Conservation (phyloP, 2,329 filamentous ascomycete genomes). For the Colletotrichum echinochloae region DNA sequence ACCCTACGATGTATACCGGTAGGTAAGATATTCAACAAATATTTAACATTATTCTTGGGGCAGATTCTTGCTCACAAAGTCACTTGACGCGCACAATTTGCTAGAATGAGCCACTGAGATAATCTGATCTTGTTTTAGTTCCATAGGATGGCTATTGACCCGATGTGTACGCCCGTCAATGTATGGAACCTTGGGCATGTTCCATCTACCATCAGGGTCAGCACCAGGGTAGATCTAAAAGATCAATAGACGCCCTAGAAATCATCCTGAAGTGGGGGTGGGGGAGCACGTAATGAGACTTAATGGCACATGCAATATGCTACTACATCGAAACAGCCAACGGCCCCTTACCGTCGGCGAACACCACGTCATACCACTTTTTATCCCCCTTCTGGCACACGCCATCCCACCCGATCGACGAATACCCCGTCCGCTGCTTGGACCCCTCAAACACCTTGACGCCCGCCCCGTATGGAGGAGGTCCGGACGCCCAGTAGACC, state of each 20-base stretch:
- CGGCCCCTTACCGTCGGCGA: constrained; percentile 50
- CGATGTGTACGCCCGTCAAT: too few relatives aligned
- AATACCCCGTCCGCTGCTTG: constrained; percentile 40
- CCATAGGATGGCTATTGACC: too few relatives aligned
- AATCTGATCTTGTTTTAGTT: too few relatives aligned
- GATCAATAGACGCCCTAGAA: not conserved
- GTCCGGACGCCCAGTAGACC: constrained; percentile 45
- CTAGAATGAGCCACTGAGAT: too few relatives aligned
- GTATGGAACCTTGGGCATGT: too few relatives aligned
- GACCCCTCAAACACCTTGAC: constrained; percentile 45
- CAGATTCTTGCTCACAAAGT: too few relatives aligned
- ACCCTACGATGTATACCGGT: too few relatives aligned
- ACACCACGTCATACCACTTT: constrained; percentile 51
- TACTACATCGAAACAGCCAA: constrained; percentile 24
- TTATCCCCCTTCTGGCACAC: constrained; percentile 49
- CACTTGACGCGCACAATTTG: too few relatives aligned
- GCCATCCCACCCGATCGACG: constrained; percentile 48
- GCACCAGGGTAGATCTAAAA: not conserved
- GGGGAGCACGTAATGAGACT: not conserved
- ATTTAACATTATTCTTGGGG: too few relatives aligned
- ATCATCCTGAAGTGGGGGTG: not conserved
- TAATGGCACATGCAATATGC: not conserved
- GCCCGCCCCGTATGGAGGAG: too few relatives aligned
- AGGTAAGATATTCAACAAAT: too few relatives aligned
- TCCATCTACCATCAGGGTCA: not conserved